These are phyloP conservation scores for Aureobasidium zeae DNA, from an alignment of 2,329 filamentous ascomycete genomes.

Conservation along the genomic window DNA sequence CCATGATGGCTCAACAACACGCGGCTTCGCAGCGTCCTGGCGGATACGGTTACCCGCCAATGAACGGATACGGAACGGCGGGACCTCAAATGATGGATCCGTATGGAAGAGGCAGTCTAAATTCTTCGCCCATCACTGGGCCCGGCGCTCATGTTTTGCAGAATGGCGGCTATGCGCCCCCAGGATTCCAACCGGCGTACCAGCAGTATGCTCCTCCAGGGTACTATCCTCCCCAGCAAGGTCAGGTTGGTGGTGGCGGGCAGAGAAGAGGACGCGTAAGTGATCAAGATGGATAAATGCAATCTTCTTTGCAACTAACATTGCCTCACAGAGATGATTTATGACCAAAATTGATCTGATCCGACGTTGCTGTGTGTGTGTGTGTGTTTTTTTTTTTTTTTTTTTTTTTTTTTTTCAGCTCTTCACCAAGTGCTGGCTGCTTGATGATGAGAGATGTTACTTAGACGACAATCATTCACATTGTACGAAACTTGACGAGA, in stretches of 20 bases:
- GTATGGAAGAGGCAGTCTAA: slow-evolving; percentile 31
- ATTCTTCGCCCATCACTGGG: slow-evolving; percentile 32
- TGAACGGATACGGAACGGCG: slow-evolving; percentile 25
- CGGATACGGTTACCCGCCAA: slow-evolving; percentile 25
- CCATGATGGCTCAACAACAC: slow-evolving; percentile 37
- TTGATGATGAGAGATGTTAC: slow-evolving; percentile 13
- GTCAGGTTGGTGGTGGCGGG: slow-evolving; percentile 41
- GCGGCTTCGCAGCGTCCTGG: slow-evolving; percentile 26
- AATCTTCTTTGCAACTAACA: neutral
- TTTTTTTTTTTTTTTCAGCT: too few relatives aligned
- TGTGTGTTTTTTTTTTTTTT: too few relatives aligned
- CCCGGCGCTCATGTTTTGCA: slow-evolving; percentile 31
- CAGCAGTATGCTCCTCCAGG: slow-evolving; percentile 47
- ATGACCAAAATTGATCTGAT: slow-evolving; percentile 1
- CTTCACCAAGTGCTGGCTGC: slow-evolving; percentile 16
- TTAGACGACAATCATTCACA: slow-evolving; percentile 3
- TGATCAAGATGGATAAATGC: neutral
- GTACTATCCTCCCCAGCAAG: slow-evolving; percentile 30
- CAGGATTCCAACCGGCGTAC: slow-evolving; percentile 41
- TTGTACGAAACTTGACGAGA: slow-evolving; percentile 13
- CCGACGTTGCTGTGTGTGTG: neutral
- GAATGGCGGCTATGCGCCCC: slow-evolving; percentile 33
- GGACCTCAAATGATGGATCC: slow-evolving; percentile 31
- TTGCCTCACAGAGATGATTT: slow-evolving; percentile 14
- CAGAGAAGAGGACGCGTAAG: slow-evolving; percentile 46